Percentiles rank a stretch among this genome's conserved stretches.
Evolutionary conservation across 768 basidiomycete genomes (phyloP).

Genomic region (Gloeopeniophorella convolvens): DNA sequence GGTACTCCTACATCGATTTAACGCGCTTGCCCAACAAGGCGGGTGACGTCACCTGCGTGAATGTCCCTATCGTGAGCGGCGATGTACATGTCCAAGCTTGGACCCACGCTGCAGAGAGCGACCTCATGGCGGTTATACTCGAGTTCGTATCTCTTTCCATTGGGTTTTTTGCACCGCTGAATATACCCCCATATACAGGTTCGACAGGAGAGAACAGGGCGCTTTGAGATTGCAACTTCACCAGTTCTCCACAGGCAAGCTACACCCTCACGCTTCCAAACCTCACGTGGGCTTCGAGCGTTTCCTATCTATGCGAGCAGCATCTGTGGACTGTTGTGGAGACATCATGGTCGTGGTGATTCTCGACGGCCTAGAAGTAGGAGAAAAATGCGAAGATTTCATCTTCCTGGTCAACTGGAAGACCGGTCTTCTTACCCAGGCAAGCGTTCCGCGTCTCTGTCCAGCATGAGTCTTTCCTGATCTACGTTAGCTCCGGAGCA

Average conservation of each 20-base stretch:
- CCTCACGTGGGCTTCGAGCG: constrained; percentile 1
- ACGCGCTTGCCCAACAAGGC: not conserved
- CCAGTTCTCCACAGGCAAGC: constrained; percentile 11
- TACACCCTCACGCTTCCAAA: constrained; percentile 1
- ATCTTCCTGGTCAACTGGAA: constrained; percentile 9
- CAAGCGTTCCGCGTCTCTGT: not conserved
- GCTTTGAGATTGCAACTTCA: not conserved
- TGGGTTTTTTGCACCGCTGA: too few species aligned
- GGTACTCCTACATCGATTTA: constrained; percentile 7
- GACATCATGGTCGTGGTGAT: constrained; percentile 10
- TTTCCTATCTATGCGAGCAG: not conserved
- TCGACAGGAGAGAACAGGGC: not conserved
- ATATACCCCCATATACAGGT: too few species aligned
- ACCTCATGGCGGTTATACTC: constrained; percentile 6
- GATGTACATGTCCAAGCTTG: constrained; percentile 3
- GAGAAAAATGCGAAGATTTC: not conserved
- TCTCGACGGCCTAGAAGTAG: not conserved
- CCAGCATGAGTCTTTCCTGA: too few species aligned
- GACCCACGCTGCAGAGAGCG: constrained; percentile 5
- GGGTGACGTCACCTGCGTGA: not conserved
- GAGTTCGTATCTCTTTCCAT: not conserved
- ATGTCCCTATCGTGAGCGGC: constrained; percentile 2
- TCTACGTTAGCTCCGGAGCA: constrained; percentile 3
- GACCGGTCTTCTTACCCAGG: constrained; percentile 6
- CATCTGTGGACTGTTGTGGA: constrained; percentile 8